A percentile compares a stretch with the other conserved stretches of the same genome.
Conservation (phyloP, 805 yeast species). For the Myxozyma sirexii region DNA sequence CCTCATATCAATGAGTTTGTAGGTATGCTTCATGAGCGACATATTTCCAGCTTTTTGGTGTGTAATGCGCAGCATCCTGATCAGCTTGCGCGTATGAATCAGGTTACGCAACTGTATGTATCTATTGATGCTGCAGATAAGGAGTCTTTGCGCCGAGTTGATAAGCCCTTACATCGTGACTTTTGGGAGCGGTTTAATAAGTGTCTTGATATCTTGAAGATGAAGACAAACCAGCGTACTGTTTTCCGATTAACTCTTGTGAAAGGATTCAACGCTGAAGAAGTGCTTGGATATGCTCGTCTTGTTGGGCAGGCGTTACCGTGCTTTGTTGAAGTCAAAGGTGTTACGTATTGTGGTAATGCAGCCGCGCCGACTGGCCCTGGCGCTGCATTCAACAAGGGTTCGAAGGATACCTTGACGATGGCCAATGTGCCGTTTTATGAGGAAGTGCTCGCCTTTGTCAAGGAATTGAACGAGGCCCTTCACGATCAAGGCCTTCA, state of each 20-base stretch:
- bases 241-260: constrained; percentile 89
- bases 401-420: constrained; percentile 51
- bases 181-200: constrained; percentile 86
- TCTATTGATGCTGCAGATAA: constrained; percentile 94
- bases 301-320: constrained; percentile 81
- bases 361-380: constrained; percentile 76
- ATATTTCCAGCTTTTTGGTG: constrained; percentile 83
- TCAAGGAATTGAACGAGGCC: constrained; percentile 61
- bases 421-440: constrained; percentile 96
- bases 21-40: constrained; percentile 73
- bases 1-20: constrained; percentile 88
- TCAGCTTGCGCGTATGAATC: constrained; percentile 64
- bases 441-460: constrained; percentile 83
- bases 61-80: constrained; percentile 97
- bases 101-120: constrained; percentile 88
- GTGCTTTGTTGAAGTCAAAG: constrained; percentile 87
- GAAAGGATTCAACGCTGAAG: constrained; percentile 88
- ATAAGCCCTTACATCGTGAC: constrained; percentile 84
- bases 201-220: constrained; percentile 78
- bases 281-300: constrained; percentile 79
- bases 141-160: constrained; percentile 75
- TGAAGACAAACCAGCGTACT: constrained; percentile 74
- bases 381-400: constrained; percentile 21
- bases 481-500: constrained; percentile 65
- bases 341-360: constrained; percentile 94